These are phyloP conservation scores for Cylindrotheca fusiformis DNA, from an alignment of 108 stramenopile genomes.

Conservation along the genomic window DNA sequence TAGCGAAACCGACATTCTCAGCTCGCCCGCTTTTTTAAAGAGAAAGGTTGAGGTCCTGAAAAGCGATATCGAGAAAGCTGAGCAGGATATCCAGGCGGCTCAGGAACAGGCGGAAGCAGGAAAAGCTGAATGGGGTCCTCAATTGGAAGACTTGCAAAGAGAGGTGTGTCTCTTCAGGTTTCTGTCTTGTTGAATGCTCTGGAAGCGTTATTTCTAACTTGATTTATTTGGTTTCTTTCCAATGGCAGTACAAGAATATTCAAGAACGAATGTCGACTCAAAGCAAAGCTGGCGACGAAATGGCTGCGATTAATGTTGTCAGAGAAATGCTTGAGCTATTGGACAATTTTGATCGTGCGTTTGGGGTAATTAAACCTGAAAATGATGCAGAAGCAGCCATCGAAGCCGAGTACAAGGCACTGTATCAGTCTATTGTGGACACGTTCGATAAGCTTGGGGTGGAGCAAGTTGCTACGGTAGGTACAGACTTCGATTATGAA, in stretches of 20 bases:
- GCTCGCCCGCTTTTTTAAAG: conserved; percentile 79
- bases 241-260: conserved; percentile 44
- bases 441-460: conserved; percentile 75
- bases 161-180: conserved; percentile 53
- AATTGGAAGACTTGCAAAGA: conserved; percentile 52
- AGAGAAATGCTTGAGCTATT: conserved; percentile 56
- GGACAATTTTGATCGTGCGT: conserved; percentile 88
- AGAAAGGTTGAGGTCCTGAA: conserved; percentile 80
- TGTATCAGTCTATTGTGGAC: conserved; percentile 59
- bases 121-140: conserved; percentile 82
- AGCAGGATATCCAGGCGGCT: conserved; percentile 56
- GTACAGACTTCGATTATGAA: conserved; percentile 86
- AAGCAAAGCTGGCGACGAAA: conserved; percentile 40
- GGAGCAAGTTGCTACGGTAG: conserved; percentile 75
- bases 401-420: conserved; percentile 64
- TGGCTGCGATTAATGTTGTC: conserved; percentile 58
- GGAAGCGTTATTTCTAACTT: background rate
- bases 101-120: conserved; percentile 49
- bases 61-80: conserved; percentile 56
- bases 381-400: conserved; percentile 63
- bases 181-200: background rate
- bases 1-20: conserved; percentile 61
- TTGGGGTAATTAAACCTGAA: conserved; percentile 51
- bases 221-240: background rate
- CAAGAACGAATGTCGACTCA: conserved; percentile 66